Evolutionary conservation across 208 protist species (phyloP).

Genomic region (Angomonas ambiguus): DNA sequence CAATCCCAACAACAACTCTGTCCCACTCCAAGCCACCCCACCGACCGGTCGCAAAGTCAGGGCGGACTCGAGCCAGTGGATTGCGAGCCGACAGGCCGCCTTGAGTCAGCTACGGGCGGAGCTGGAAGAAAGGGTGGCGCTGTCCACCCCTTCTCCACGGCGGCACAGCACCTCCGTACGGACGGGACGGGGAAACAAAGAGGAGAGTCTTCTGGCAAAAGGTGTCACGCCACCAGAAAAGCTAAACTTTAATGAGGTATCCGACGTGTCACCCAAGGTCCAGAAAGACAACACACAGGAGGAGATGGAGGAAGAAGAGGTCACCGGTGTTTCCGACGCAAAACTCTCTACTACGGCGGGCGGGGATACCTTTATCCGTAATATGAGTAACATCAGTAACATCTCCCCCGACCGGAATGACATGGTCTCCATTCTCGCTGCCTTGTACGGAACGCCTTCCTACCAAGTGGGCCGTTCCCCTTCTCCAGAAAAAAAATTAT

Average conservation of each 20-base stretch:
- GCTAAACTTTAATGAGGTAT: no score
- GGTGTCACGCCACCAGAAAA: no score
- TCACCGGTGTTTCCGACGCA: background rate
- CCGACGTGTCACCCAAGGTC: no score
- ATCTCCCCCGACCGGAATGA: conserved; percentile 32
- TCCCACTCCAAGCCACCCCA: background rate
- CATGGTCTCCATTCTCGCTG: conserved; percentile 25
- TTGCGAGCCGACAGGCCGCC: conserved; percentile 26
- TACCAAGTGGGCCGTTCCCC: background rate
- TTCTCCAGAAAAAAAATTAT: background rate
- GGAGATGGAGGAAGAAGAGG: no score
- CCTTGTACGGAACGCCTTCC: conserved; percentile 25
- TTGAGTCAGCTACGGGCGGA: conserved; percentile 43
- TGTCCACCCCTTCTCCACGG: background rate
- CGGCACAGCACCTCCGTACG: no score
- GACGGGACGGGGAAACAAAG: background rate
- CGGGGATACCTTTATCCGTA: conserved; percentile 7
- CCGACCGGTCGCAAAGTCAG: background rate
- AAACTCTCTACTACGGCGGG: background rate
- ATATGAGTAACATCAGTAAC: conserved; percentile 43
- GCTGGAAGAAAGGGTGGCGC: conserved; percentile 13
- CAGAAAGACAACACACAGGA: no score
- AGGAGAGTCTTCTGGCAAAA: no score
- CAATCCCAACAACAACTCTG: background rate
- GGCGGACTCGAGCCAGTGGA: conserved; percentile 30